Conservation (phyloP, 176 grass and related monocot genomes). For the Hyparrhenia diplandra region DNA sequence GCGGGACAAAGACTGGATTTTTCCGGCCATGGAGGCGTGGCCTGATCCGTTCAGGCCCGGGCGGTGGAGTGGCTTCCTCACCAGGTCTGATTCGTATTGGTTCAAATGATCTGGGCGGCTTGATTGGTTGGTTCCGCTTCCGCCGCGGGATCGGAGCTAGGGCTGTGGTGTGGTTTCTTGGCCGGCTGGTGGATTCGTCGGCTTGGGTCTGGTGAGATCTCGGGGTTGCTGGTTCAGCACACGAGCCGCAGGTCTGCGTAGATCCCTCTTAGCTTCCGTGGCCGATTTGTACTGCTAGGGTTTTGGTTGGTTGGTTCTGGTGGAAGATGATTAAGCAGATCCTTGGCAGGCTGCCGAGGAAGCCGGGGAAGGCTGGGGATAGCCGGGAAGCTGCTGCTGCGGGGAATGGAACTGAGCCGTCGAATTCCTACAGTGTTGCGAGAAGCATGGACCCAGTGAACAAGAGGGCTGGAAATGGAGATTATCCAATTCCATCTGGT, state of each 20-base stretch:
- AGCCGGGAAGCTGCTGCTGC: conserved; percentile 42
- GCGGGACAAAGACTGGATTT: conserved; percentile 26
- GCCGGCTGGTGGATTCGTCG: neutral
- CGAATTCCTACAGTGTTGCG: conserved; percentile 54
- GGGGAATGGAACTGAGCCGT: conserved; percentile 43
- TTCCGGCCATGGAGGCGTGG: conserved; percentile 21
- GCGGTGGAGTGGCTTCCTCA: conserved; percentile 24
- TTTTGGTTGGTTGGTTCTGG: conserved; percentile 28
- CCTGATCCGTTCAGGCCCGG: conserved; percentile 33
- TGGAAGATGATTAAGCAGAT: conserved; percentile 92
- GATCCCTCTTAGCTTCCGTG: neutral
- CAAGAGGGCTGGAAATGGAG: conserved; percentile 50
- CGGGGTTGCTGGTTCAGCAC: conserved; percentile 18
- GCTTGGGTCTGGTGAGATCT: conserved; percentile 35
- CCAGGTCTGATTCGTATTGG: conserved; percentile 23
- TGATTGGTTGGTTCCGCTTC: conserved; percentile 5
- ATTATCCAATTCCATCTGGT: conserved; percentile 41
- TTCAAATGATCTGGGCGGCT: conserved; percentile 30
- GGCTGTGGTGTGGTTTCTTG: neutral
- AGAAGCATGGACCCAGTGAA: conserved; percentile 53
- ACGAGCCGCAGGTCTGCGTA: too few species aligned
- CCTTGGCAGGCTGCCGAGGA: conserved; percentile 74
- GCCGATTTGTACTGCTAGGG: conserved; percentile 20
- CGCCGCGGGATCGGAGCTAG: neutral
- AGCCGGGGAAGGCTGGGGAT: conserved; percentile 70